Evolutionary conservation across 2,329 filamentous ascomycete genomes (phyloP).

Genomic region (Xylariaceae sp.): DNA sequence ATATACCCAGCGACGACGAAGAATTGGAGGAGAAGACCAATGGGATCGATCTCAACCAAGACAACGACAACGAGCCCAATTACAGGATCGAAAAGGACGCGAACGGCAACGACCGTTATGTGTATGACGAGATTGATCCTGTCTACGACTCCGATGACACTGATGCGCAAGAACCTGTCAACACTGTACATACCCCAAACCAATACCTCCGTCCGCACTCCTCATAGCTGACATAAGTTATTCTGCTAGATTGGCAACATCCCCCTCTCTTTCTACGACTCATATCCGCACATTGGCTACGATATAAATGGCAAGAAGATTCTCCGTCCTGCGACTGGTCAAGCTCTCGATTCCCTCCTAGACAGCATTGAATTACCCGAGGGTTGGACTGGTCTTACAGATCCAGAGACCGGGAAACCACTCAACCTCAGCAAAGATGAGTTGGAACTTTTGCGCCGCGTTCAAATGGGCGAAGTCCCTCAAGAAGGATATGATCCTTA

Average conservation of each 20-base stretch:
- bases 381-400: conserved; percentile 94
- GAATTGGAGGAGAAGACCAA: conserved; percentile 35
- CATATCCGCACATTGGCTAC: conserved; percentile 97
- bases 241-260: conserved; percentile 72
- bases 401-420: conserved; percentile 90
- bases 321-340: conserved; percentile 88
- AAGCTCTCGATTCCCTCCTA: conserved; percentile 86
- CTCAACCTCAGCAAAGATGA: conserved; percentile 84
- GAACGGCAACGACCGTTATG: conserved; percentile 83
- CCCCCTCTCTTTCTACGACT: conserved; percentile 90
- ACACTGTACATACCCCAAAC: conserved; percentile 51
- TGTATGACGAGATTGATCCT: conserved; percentile 91
- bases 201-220: no score
- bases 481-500: conserved; percentile 91
- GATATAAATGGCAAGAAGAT: conserved; percentile 99
- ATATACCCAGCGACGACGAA: conserved; percentile 40
- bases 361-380: conserved; percentile 96
- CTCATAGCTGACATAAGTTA: conserved; percentile 7
- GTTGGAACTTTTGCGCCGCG: conserved; percentile 78
- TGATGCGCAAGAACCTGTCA: conserved; percentile 71
- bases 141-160: conserved; percentile 95
- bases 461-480: conserved; percentile 84
- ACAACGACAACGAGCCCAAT: conserved; percentile 38
- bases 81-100: conserved; percentile 69
- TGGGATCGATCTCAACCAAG: conserved; percentile 32